phyloP scores from a whole-genome alignment of 2,329 filamentous ascomycete species.

The Juglanconis juglandina region DNA sequence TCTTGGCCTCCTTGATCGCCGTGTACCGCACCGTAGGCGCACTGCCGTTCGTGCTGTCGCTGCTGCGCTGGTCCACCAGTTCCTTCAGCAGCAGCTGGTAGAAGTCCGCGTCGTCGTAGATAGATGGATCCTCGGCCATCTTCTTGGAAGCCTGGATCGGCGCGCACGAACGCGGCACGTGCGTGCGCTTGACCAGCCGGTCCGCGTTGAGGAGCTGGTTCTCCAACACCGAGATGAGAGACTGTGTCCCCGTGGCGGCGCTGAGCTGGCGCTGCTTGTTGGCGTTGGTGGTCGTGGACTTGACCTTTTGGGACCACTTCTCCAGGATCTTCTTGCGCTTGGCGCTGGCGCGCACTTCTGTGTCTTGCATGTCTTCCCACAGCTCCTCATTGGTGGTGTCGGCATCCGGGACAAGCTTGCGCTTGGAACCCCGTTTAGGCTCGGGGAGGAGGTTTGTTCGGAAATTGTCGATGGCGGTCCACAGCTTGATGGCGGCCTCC shows the following conservation, averaged over 20 bases:
- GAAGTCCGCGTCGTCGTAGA: slow-evolving; percentile 94
- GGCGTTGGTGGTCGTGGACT: slow-evolving; percentile 54
- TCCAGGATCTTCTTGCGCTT: slow-evolving; percentile 72
- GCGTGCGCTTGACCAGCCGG: slow-evolving; percentile 67
- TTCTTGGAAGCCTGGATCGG: slow-evolving; percentile 62
- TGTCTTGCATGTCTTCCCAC: slow-evolving; percentile 66
- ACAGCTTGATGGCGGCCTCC: slow-evolving; percentile 77
- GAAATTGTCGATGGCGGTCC: slow-evolving; percentile 73
- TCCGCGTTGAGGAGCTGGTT: slow-evolving; percentile 65
- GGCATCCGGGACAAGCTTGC: slow-evolving; percentile 51
- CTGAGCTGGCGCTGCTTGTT: slow-evolving; percentile 53
- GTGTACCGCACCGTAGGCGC: slow-evolving; percentile 60
- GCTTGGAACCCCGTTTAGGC: slow-evolving; percentile 54
- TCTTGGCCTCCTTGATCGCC: slow-evolving; percentile 72
- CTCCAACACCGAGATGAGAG: slow-evolving; percentile 64
- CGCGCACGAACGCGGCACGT: slow-evolving; percentile 71
- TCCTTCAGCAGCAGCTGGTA: slow-evolving; percentile 92
- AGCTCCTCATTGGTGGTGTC: slow-evolving; percentile 62
- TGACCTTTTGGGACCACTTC: slow-evolving; percentile 85
- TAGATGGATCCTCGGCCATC: slow-evolving; percentile 53
- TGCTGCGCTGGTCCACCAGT: slow-evolving; percentile 82
- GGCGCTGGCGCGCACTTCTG: slow-evolving; percentile 57
- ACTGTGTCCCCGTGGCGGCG: slow-evolving; percentile 46
- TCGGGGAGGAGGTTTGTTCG: slow-evolving; percentile 57
- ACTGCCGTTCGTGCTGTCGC: slow-evolving; percentile 48